These are phyloP conservation scores for Aspergillus bombycis DNA, from an alignment of 2,329 filamentous ascomycete species.

Conservation along the genomic window DNA sequence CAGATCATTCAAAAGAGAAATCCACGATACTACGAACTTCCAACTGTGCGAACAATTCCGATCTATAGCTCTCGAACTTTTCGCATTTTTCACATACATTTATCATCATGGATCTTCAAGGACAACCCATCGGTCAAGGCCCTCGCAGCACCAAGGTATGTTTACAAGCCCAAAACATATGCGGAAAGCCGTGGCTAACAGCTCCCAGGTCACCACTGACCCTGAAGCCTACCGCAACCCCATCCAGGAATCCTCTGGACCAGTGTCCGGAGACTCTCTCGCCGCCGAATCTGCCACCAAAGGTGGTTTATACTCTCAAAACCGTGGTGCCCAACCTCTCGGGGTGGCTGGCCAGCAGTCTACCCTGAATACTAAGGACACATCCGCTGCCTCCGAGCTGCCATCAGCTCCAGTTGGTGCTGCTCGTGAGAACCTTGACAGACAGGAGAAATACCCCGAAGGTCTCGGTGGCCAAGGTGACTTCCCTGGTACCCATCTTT, in stretches of 20 bases:
- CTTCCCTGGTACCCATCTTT: slow-evolving; percentile 41
- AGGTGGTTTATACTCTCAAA: slow-evolving; percentile 64
- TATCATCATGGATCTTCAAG: slow-evolving; percentile 45
- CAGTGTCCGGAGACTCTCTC: slow-evolving; percentile 69
- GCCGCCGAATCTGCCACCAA: slow-evolving; percentile 70
- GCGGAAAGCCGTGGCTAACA: neutral
- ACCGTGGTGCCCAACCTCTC: slow-evolving; percentile 57
- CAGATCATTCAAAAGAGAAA: neutral
- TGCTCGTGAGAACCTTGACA: slow-evolving; percentile 47
- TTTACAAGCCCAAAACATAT: neutral
- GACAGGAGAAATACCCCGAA: slow-evolving; percentile 48
- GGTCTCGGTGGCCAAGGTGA: slow-evolving; percentile 42
- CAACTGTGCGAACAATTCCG: neutral
- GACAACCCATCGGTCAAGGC: slow-evolving; percentile 37
- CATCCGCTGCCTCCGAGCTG: slow-evolving; percentile 55
- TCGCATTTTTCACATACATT: neutral
- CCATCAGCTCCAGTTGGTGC: slow-evolving; percentile 51
- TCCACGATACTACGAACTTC: neutral
- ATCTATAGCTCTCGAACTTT: neutral
- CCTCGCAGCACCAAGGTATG: slow-evolving; percentile 41
- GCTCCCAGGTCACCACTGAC: slow-evolving; percentile 48
- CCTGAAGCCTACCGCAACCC: slow-evolving; percentile 53
- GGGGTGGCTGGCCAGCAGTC: slow-evolving; percentile 56
- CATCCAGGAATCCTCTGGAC: slow-evolving; percentile 65
- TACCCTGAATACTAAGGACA: slow-evolving; percentile 61